phyloP scores from a whole-genome alignment of 768 basidiomycete genomes.

The Guyanaporus albipodus region DNA sequence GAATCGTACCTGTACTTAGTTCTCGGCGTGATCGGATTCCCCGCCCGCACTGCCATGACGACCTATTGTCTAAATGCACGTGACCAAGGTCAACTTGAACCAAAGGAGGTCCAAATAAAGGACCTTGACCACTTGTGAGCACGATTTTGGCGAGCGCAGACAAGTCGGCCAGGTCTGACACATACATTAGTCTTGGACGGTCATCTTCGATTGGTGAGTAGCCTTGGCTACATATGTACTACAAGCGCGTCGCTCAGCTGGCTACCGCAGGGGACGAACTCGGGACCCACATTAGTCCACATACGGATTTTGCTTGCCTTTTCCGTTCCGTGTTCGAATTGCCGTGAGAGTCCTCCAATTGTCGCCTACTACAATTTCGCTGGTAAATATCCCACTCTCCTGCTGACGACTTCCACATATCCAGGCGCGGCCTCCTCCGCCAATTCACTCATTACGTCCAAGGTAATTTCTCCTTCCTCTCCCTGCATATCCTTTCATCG shows the following conservation, averaged over 20 bases:
- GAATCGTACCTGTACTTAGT: neutral
- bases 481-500: conserved; percentile 3
- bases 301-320: conserved; percentile 39
- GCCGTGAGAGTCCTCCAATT: conserved; percentile 24
- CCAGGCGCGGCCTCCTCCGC: conserved; percentile 74
- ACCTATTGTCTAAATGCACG: conserved; percentile 27
- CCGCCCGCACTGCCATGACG: conserved; percentile 7
- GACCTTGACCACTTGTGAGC: conserved; percentile 7
- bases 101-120: conserved; percentile 44
- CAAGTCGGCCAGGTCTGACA: conserved; percentile 23
- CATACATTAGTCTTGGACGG: conserved; percentile 11
- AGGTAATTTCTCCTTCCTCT: conserved; percentile 39
- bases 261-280: conserved; percentile 34
- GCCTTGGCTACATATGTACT: neutral
- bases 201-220: conserved; percentile 14
- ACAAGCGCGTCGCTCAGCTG: conserved; percentile 18
- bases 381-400: neutral
- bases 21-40: neutral
- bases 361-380: neutral
- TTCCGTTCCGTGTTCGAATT: conserved; percentile 39
- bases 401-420: conserved; percentile 12
- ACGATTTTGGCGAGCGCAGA: neutral
- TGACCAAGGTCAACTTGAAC: conserved; percentile 48
- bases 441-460: conserved; percentile 53
- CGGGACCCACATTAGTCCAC: conserved; percentile 56